Evolutionary conservation across 805 yeast species (phyloP), one percentile per base, ranked within the genome.

Genomic region (Metschnikowia orientalis): DNA sequence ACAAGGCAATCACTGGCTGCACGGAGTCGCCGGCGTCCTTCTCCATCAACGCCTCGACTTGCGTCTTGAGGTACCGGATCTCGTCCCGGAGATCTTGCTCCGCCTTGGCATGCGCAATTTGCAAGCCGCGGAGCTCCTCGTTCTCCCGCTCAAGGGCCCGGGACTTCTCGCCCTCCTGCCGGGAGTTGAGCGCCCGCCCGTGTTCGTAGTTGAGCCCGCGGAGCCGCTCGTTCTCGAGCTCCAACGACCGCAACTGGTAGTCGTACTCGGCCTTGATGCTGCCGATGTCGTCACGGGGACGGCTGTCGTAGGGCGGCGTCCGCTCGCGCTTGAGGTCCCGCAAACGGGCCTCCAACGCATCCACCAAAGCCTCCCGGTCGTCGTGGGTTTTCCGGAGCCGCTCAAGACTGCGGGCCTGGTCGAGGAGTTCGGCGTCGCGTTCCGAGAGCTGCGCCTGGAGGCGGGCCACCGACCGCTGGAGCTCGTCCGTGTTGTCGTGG

Each of bases 311-410:
- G n/a, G n/a, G n/a, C n/a, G n/a, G n/a, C n/a, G n/a, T n/a, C n/a
- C n/a, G n/a, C 5, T 12, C 26, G 23, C 57, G 38, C 29, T 57
- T 53, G 30, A 59, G 36, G 1, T 59, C 60, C 16, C 61, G 47
- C 19, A 70, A 33, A 15, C 63, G 61, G 5, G 44, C 34, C 32
- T 57, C 59, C 33, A 67, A 46, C 5, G 59, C 49, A 8, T 54
- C 53, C 11, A 64, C 44, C 12, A 61, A 61, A 11, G 52, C 45
- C 26, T 70, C 74, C 40, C 64, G 70, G 11, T 51, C 57, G 4
- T 46, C 42, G 3, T 65, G 28, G 4, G 26, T 40, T 7, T 32
- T 32, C 31, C 44, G 43, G 12, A 52, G 47, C 20, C 45, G 30
- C 46, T 20, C 12, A 8, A 15, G 23, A 39, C 52, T 42, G 27